A percentile compares a stretch with the other conserved stretches of the same genome.
phyloP scores from a whole-genome alignment of 169 alveolate species.

The Cryptosporidium xiaoi region DNA sequence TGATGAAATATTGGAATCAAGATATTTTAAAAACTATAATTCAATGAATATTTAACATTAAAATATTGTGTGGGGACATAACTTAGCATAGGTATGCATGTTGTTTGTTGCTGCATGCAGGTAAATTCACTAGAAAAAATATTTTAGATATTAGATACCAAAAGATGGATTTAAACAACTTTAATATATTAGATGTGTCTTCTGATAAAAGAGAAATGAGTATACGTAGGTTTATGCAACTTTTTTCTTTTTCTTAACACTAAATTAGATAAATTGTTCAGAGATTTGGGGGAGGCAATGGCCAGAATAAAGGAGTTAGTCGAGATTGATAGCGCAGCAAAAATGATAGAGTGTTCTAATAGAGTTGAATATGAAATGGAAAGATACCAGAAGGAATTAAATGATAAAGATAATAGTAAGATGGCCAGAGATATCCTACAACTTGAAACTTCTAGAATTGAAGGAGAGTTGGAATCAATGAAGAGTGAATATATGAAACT shows the following conservation, averaged over 20 bases:
- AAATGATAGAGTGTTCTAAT: constrained; percentile 28
- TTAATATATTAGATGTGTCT: constrained; percentile 21
- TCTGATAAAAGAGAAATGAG: not conserved
- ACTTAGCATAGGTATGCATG: constrained; percentile 2
- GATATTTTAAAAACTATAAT: constrained; percentile 8
- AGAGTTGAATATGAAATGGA: constrained; percentile 24
- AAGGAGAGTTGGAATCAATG: constrained; percentile 20
- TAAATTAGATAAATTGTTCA: constrained; percentile 5
- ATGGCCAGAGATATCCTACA: constrained; percentile 13
- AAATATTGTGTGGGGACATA: constrained; percentile 43
- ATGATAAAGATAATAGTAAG: constrained; percentile 6
- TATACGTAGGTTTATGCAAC: constrained; percentile 19
- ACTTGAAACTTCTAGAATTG: constrained; percentile 28
- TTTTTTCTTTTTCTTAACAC: not conserved
- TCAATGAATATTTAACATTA: not conserved
- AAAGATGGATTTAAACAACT: constrained; percentile 16
- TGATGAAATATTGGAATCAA: constrained; percentile 28
- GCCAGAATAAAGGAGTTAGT: constrained; percentile 15
- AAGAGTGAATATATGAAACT: constrained; percentile 16
- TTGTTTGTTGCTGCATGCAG: constrained; percentile 2
- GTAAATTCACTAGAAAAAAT: not conserved
- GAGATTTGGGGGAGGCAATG: constrained; percentile 36
- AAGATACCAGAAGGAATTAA: not conserved
- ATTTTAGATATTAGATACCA: not conserved
- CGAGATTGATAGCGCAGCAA: constrained; percentile 38